These are phyloP conservation scores for Lasiodiplodia hormozganensis DNA, from an alignment of 2,329 filamentous ascomycete species.

Conservation along the genomic window DNA sequence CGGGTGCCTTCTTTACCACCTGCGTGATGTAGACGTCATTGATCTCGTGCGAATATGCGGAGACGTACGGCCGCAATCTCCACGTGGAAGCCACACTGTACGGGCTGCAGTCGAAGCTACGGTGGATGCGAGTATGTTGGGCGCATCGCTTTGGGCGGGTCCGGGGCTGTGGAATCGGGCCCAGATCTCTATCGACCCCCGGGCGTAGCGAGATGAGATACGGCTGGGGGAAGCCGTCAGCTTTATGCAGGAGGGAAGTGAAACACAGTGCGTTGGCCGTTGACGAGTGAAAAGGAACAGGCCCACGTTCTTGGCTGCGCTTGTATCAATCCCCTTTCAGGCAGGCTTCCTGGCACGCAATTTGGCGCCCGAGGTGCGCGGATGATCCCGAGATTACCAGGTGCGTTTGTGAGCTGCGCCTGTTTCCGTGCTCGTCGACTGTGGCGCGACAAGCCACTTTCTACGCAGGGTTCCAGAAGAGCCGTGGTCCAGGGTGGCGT, in stretches of 20 bases:
- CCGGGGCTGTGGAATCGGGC: slow-evolving; percentile 24
- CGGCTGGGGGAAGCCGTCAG: slow-evolving; percentile 26
- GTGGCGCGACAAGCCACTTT: slow-evolving; percentile 27
- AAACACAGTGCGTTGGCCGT: slow-evolving; percentile 25
- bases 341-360: slow-evolving; percentile 22
- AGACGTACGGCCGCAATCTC: slow-evolving; percentile 14
- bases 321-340: slow-evolving; percentile 19
- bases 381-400: slow-evolving; percentile 26
- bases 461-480: slow-evolving; percentile 27
- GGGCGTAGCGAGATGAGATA: slow-evolving; percentile 28
- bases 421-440: slow-evolving; percentile 21
- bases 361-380: slow-evolving; percentile 21
- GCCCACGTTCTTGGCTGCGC: slow-evolving; percentile 13
- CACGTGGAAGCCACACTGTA: slow-evolving; percentile 21
- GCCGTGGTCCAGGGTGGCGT: slow-evolving; percentile 18
- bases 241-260: slow-evolving; percentile 23
- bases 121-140: slow-evolving; percentile 5
- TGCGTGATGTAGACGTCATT: slow-evolving; percentile 19
- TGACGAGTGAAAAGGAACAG: slow-evolving; percentile 14
- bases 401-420: slow-evolving; percentile 22
- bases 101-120: background rate
- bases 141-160: slow-evolving; percentile 19
- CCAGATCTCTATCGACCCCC: slow-evolving; percentile 27
- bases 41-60: background rate
- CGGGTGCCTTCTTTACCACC: background rate